Percentiles rank a stretch among this genome's conserved stretches.
These are phyloP conservation scores for Miscanthus lutarioriparius DNA, from an alignment of 176 grass and related monocot species.

Conservation along the genomic window DNA sequence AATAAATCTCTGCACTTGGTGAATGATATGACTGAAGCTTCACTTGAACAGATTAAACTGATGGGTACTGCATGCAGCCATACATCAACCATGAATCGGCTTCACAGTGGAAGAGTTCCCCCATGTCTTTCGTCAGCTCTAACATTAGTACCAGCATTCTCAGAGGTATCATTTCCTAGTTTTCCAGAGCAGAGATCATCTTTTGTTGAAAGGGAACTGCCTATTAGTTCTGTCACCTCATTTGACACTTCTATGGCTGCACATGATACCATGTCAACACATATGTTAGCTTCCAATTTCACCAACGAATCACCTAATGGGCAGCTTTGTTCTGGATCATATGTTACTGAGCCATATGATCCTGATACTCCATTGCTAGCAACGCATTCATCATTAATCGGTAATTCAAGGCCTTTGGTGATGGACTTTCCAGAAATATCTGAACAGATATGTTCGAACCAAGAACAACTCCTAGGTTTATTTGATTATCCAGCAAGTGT, in stretches of 20 bases:
- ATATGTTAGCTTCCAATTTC: conserved; percentile 32
- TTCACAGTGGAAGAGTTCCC: conserved; percentile 34
- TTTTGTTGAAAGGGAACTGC: conserved; percentile 21
- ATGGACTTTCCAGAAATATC: conserved; percentile 32
- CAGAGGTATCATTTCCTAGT: conserved; percentile 26
- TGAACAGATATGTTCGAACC: conserved; percentile 37
- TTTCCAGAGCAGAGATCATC: conserved; percentile 25
- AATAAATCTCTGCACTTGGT: background rate
- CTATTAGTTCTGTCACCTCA: conserved; percentile 21
- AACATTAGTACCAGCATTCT: conserved; percentile 20
- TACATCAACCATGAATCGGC: conserved; percentile 38
- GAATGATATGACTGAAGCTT: background rate
- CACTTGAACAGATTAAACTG: conserved; percentile 24
- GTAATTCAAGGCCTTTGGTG: conserved; percentile 25
- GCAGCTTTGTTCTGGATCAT: conserved; percentile 25
- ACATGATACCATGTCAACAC: background rate
- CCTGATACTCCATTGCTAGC: conserved; percentile 28
- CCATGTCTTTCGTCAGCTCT: conserved; percentile 22
- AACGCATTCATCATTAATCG: conserved; percentile 19
- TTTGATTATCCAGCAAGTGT: conserved; percentile 34
- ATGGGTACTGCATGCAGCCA: conserved; percentile 10
- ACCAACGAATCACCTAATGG: conserved; percentile 14
- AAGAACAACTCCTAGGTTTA: conserved; percentile 37
- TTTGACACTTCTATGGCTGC: conserved; percentile 17
- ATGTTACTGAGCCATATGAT: conserved; percentile 26